Evolutionary conservation across 2,329 filamentous ascomycete species (phyloP), one percentile per base, ranked within the genome.

Genomic region (Ophiostoma sp.): DNA sequence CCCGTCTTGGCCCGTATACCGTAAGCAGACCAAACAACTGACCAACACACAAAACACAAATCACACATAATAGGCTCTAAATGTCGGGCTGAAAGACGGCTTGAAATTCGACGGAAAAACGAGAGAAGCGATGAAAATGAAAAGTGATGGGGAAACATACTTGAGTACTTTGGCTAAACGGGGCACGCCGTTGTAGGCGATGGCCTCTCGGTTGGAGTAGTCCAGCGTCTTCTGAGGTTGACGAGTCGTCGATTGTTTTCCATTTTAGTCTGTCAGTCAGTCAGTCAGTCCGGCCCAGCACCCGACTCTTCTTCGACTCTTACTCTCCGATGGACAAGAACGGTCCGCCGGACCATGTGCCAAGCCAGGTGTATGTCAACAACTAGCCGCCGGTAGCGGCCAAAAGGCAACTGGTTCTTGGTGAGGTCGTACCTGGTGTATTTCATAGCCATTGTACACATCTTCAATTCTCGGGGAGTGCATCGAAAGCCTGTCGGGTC

Each of bases 131-230:
- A 19, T 7, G 19, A 61, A 63, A 25, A 28, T 22, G 31, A 22
- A 36, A 22, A 6, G 25, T 8, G 50, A 22, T 25, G 45, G 28
- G 12, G 33, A 39, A 57, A 17, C 31, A 17, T 15, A 66, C 61
- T 45, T 42, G 33, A 28, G 48, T 31, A 69, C 68, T 70, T 70
- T 70, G 68, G 68, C 48, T 70, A 70, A 39, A 70, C 74, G 74
- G 75, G 9, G 3, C 33, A 12, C 31, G 33, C 19, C 31, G 59
- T 31, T 22, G 8, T 36, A 39, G 31, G 31, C 31, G 8, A 63
- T 63, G 19, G 4, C 19, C 31, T 39, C 19, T 63, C 31, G 9
- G 8, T 63, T 57, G 8, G 5, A 39, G 19, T 19, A n/a, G 19
- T 36, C 11, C 19, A 9, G 31, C 7, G 17, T 36, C 19, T 17